Percentiles rank a stretch among this genome's conserved stretches.
Conservation (phyloP, 2,329 filamentous ascomycete genomes). For the Tolypocladium paradoxum region DNA sequence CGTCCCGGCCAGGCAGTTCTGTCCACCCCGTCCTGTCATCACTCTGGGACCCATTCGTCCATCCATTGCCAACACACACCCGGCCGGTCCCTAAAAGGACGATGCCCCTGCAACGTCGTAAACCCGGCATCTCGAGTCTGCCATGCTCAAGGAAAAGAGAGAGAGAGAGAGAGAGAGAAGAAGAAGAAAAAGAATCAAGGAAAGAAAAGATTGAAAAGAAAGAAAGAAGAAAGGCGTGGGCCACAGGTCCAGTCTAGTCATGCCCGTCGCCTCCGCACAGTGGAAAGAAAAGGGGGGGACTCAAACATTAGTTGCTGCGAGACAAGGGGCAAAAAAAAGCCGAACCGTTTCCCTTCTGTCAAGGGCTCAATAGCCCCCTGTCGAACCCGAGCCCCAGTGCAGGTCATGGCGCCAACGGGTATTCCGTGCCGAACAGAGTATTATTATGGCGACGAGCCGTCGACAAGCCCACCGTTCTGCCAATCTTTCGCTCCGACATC, state of each 20-base stretch:
- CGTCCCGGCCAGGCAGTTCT: neutral
- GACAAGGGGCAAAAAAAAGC: neutral
- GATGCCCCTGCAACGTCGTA: neutral
- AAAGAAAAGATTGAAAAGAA: no score
- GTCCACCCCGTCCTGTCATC: neutral
- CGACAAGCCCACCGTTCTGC: neutral
- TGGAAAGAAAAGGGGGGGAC: neutral
- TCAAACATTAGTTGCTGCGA: neutral
- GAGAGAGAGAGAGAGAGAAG: neutral
- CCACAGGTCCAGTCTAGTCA: neutral
- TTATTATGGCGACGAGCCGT: neutral
- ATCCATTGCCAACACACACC: neutral
- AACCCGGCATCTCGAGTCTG: neutral
- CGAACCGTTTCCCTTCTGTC: neutral
- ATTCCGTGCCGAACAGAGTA: neutral
- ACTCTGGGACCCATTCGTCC: neutral
- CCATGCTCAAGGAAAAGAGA: neutral
- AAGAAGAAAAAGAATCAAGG: neutral
- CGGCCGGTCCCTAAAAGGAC: neutral
- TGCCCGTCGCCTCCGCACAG: neutral
- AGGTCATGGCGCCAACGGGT: neutral
- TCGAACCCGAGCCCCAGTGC: neutral
- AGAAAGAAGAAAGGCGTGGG: no score
- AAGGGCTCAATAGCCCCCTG: neutral
- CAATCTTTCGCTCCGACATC: neutral